A percentile compares a stretch with the other conserved stretches of the same genome.
phyloP scores from a whole-genome alignment of 2,329 filamentous ascomycete genomes.

The Colletotrichum musicola region DNA sequence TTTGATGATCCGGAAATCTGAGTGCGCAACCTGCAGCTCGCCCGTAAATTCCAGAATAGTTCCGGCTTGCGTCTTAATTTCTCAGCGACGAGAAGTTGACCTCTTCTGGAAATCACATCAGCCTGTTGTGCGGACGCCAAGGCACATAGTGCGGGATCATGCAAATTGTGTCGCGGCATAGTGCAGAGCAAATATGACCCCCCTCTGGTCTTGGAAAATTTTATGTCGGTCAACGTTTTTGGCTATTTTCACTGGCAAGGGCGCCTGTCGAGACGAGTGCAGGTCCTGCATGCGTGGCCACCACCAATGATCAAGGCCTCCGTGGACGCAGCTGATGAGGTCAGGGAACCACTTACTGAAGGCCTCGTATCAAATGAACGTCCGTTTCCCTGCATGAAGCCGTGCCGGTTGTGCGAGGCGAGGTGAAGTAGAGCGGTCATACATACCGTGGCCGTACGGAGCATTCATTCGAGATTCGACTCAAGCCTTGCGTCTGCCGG shows the following conservation, averaged over 20 bases:
- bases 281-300: constrained; percentile 25
- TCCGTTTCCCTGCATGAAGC: constrained; percentile 35
- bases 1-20: constrained; percentile 8
- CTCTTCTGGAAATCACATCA: constrained; percentile 20
- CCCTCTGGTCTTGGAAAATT: constrained; percentile 21
- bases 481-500: constrained; percentile 16
- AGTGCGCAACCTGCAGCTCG: constrained; percentile 14
- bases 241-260: constrained; percentile 28
- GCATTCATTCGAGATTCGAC: constrained; percentile 26
- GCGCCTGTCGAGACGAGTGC: constrained; percentile 21
- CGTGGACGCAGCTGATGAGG: constrained; percentile 35
- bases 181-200: constrained; percentile 24
- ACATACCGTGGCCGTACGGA: neutral
- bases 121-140: constrained; percentile 12
- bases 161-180: constrained; percentile 27
- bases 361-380: constrained; percentile 34
- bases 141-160: constrained; percentile 19
- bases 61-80: constrained; percentile 4
- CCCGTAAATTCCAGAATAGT: constrained; percentile 14
- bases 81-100: constrained; percentile 9
- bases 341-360: constrained; percentile 23
- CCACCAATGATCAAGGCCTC: constrained; percentile 22
- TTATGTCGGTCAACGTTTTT: constrained; percentile 33
- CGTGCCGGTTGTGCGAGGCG: constrained; percentile 21
- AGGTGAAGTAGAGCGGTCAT: constrained; percentile 17